A percentile compares a stretch with the other conserved stretches of the same genome.
Conservation (phyloP, 208 protist genomes). For the Trichomonas gallinae region DNA sequence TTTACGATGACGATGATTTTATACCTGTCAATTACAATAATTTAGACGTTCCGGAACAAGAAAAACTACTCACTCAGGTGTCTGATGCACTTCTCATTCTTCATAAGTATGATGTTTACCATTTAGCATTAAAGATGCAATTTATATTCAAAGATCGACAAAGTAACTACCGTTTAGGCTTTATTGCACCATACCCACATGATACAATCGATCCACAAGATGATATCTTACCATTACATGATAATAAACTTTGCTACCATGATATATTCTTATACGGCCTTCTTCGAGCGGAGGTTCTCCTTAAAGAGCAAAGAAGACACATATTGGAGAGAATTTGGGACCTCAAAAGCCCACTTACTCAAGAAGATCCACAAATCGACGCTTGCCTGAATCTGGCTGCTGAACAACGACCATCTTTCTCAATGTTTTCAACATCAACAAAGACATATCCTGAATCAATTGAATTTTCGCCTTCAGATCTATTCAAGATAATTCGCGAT, state of each 20-base stretch:
- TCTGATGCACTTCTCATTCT: neutral
- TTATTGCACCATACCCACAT: neutral
- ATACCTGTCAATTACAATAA: neutral
- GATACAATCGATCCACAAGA: neutral
- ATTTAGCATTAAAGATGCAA: neutral
- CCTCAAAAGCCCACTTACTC: neutral
- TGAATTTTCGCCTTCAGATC: neutral
- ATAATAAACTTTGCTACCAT: neutral
- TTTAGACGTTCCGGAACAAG: neutral
- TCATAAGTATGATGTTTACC: neutral
- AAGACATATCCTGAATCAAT: neutral
- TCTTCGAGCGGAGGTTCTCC: neutral
- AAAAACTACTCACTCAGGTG: neutral
- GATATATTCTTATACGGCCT: neutral
- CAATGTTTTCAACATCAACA: neutral
- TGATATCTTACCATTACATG: neutral
- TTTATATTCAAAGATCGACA: neutral
- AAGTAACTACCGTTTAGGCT: neutral
- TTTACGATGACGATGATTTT: neutral
- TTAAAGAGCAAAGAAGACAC: neutral
- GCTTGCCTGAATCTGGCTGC: neutral
- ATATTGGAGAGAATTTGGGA: neutral
- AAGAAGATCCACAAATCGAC: neutral
- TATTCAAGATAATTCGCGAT: neutral
- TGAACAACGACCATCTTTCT: neutral